phyloP scores from a whole-genome alignment of 1,284 basidiomycete genomes.

The Rhizoctonia solani region DNA sequence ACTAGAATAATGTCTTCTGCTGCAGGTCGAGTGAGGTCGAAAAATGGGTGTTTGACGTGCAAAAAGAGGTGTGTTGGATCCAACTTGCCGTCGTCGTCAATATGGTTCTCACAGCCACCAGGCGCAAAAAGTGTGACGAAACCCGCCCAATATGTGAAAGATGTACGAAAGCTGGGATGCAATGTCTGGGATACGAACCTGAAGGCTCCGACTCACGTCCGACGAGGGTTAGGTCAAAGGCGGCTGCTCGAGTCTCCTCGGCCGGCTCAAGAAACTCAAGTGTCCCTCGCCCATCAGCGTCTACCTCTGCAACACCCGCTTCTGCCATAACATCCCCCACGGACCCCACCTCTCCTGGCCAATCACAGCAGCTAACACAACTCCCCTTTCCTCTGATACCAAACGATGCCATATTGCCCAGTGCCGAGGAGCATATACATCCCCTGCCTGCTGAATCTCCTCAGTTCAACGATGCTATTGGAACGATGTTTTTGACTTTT shows the following conservation, averaged over 20 bases:
- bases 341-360: too few species aligned
- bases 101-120: background rate
- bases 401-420: background rate
- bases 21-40: background rate
- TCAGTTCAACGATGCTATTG: background rate
- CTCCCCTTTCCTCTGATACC: background rate
- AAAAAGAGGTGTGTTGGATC: slow-evolving; percentile 22
- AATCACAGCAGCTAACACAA: background rate
- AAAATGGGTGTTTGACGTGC: slow-evolving; percentile 32
- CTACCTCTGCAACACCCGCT: background rate
- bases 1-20: background rate
- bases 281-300: background rate
- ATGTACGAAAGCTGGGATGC: slow-evolving; percentile 10
- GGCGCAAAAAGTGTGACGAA: slow-evolving; percentile 30
- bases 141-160: slow-evolving; percentile 1
- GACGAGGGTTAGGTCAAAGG: background rate
- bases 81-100: background rate
- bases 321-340: too few species aligned
- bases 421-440: background rate
- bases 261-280: background rate
- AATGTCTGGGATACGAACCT: slow-evolving; percentile 24
- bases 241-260: background rate
- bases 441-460: background rate
- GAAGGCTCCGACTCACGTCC: background rate
- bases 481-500: slow-evolving; percentile 11